Conservation (phyloP, 805 yeast genomes). For the Candida broadrunensis region DNA sequence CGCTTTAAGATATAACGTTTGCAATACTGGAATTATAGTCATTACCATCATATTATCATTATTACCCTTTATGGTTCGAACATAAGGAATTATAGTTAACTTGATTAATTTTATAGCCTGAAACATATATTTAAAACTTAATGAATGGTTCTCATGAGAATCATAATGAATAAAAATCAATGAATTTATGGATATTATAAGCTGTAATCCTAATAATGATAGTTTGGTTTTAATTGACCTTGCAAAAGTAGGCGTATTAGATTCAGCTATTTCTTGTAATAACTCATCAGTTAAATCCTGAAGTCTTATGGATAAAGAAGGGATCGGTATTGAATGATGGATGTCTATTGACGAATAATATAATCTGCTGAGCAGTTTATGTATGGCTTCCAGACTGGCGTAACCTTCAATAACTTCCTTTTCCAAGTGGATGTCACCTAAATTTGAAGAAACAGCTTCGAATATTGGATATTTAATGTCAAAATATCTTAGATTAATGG, state of each 20-base stretch:
- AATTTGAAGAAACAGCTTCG: conserved; percentile 32
- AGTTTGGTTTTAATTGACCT: not conserved
- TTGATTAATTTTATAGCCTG: not conserved
- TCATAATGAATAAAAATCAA: not conserved
- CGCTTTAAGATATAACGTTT: not conserved
- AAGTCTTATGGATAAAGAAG: not conserved
- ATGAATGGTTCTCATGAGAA: not conserved
- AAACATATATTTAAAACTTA: not conserved
- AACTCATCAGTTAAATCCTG: not conserved
- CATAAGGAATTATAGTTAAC: not conserved
- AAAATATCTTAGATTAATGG: conserved; percentile 33
- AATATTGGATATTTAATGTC: conserved; percentile 43
- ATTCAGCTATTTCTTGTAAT: not conserved
- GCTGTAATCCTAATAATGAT: not conserved
- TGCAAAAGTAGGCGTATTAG: not conserved
- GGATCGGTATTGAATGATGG: not conserved
- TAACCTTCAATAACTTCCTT: conserved; percentile 7
- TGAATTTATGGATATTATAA: not conserved
- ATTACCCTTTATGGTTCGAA: not conserved
- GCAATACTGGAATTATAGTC: not conserved
- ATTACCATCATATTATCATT: not conserved
- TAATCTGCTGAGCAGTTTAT: not conserved
- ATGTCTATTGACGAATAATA: not conserved
- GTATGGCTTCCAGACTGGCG: not conserved
- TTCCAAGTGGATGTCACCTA: conserved; percentile 34